Evolutionary conservation across 768 basidiomycete genomes (phyloP).

Genomic region (Termitomyces sp.): DNA sequence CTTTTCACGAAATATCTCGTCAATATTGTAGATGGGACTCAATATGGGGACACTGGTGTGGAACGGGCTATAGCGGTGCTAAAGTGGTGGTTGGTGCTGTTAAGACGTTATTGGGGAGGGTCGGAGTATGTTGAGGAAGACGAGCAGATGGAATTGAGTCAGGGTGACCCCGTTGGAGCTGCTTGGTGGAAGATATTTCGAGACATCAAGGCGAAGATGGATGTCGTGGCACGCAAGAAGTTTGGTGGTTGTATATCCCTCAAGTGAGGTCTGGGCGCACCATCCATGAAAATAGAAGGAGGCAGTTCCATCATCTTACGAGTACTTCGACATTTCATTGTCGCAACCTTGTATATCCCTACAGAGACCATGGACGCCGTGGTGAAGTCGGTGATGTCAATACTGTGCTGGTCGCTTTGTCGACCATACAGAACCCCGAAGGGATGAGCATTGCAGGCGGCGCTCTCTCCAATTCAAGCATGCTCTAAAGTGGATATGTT

Average conservation of each 20-base stretch:
- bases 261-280: conserved; percentile 28
- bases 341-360: background rate
- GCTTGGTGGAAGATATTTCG: conserved; percentile 83
- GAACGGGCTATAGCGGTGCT: conserved; percentile 66
- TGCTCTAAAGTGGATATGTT: background rate
- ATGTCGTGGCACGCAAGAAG: conserved; percentile 53
- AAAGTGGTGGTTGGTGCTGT: conserved; percentile 77
- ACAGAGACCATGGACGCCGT: background rate
- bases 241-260: conserved; percentile 72
- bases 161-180: conserved; percentile 43
- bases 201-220: conserved; percentile 61
- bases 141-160: conserved; percentile 22
- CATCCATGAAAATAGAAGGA: background rate
- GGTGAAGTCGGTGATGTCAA: background rate
- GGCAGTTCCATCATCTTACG: background rate
- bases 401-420: background rate
- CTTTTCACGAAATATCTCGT: conserved; percentile 71
- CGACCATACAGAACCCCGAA: background rate
- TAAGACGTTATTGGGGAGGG: conserved; percentile 57
- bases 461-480: background rate
- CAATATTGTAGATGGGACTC: conserved; percentile 52
- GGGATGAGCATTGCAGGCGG: background rate
- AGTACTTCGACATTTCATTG: background rate
- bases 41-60: conserved; percentile 53
- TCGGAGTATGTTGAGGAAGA: conserved; percentile 42